A percentile compares a stretch with the other conserved stretches of the same genome.
Evolutionary conservation across 768 basidiomycete genomes (phyloP).

Genomic region (Trametes maxima): DNA sequence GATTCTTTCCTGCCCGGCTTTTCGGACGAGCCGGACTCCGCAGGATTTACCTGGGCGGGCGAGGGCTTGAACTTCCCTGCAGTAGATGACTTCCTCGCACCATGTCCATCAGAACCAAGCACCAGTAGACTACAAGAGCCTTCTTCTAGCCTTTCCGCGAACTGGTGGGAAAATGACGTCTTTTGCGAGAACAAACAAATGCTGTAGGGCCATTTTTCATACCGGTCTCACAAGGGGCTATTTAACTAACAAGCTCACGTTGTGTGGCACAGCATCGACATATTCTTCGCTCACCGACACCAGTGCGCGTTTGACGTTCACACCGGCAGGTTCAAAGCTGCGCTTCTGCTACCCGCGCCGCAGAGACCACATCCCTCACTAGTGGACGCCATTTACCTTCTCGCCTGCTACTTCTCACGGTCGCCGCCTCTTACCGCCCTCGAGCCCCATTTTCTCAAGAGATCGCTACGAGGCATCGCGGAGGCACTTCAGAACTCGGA

Average conservation of each 20-base stretch:
- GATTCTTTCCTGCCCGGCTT: constrained; percentile 2
- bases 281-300: constrained; percentile 58
- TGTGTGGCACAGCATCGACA: constrained; percentile 44
- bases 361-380: constrained; percentile 57
- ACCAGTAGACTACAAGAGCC: constrained; percentile 10
- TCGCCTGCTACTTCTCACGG: constrained; percentile 57
- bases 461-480: constrained; percentile 52
- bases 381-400: constrained; percentile 61
- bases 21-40: not conserved
- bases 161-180: constrained; percentile 30
- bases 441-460: constrained; percentile 51
- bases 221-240: constrained; percentile 8
- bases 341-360: constrained; percentile 29
- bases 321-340: constrained; percentile 46
- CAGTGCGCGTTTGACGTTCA: constrained; percentile 61
- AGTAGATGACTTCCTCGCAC: constrained; percentile 19
- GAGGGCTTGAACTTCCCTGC: constrained; percentile 10
- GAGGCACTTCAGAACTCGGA: constrained; percentile 56
- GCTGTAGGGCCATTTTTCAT: constrained; percentile 37
- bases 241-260: constrained; percentile 3
- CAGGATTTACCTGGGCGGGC: constrained; percentile 9
- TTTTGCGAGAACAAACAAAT: constrained; percentile 41
- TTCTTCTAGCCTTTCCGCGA: constrained; percentile 13
- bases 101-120: constrained; percentile 17
- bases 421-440: constrained; percentile 43